Conservation (phyloP, 306 rosid genomes). For the Quercus agrifolia region DNA sequence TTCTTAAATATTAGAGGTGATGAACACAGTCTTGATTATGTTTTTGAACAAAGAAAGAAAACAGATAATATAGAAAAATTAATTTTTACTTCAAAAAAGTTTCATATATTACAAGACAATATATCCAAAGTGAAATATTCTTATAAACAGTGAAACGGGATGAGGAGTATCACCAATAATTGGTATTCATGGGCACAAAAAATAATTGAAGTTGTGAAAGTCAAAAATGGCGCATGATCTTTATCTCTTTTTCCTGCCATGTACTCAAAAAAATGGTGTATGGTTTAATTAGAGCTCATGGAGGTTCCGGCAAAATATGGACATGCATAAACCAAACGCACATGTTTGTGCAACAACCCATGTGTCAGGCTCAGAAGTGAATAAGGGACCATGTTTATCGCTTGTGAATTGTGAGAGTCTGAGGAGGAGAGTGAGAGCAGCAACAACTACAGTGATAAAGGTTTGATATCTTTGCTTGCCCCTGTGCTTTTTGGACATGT, state of each 20-base stretch:
- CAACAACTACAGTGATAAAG: too few relatives aligned
- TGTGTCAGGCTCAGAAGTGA: conserved; percentile 29
- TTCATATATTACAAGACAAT: too few relatives aligned
- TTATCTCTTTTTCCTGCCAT: conserved; percentile 12
- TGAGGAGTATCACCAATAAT: neutral
- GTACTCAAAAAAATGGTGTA: conserved; percentile 10
- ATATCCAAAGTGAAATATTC: neutral
- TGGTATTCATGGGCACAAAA: neutral
- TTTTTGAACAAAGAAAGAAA: too few relatives aligned
- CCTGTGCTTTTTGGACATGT: neutral
- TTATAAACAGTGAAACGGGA: neutral
- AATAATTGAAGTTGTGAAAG: conserved; percentile 27
- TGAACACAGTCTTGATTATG: too few relatives aligned
- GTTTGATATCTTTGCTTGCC: neutral
- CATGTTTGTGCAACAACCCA: conserved; percentile 37
- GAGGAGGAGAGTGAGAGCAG: too few relatives aligned
- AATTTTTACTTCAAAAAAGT: too few relatives aligned
- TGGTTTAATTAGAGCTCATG: conserved; percentile 4
- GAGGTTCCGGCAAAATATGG: conserved; percentile 22
- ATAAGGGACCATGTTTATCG: neutral
- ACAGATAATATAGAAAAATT: too few relatives aligned
- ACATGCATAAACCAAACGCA: conserved; percentile 21
- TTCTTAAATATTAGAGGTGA: too few relatives aligned
- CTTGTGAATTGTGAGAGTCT: neutral
- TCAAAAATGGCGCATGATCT: conserved; percentile 1